Base-by-base conservation (phyloP, 805 yeast genomes). In the Teunomyces pallodes region DNA sequence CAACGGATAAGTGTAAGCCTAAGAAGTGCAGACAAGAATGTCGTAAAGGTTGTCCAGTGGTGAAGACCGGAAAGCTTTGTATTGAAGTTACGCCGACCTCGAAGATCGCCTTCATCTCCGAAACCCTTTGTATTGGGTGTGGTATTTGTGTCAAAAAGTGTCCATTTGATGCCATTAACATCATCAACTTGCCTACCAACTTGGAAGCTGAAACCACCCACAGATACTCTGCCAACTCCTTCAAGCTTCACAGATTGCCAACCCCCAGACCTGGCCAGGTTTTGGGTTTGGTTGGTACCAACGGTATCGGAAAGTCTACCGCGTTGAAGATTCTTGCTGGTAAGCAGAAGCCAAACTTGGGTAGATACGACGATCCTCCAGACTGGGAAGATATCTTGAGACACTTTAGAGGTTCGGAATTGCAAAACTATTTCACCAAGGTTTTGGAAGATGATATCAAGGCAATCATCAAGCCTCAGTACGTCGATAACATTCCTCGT, bases 251-350 rank as follows among this genome's bases (percentile, higher is more conserved):
- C 70, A 82, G 99, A 70, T 79, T 94, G 62, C 99, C 99, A 24
- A 91, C 96, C 48, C 99, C 99, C 54, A 87, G 99, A 74, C 98
- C 99, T 2, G 98, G 98, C 52, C 99, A 94, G 74, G 99, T 94
- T 28, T 78, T 94, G 55, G 99, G 99, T 58, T 81, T 94, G 57
- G 99, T 94, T 45, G 99, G 99, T 62, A 89, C 97, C 52, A 94
- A 94, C 77, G 99, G 99, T 90, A 94, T 94, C 64, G 99, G 99
- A 62, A 94, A 94, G 68, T 87, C 96, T 9, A 94, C 99, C 14
- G 99, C 99, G 7, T 80, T 94, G 66, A 94, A 94, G 74, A 91
- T 94, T 63, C 80, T 94, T 58, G 96, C 97, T 13, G 99, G 98
- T 64, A 94, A 92, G 71, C 96, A 91, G 70, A 94, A 90, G 71